Base-by-base conservation (phyloP, 768 basidiomycete species). In the Lactarius hengduanensis region DNA sequence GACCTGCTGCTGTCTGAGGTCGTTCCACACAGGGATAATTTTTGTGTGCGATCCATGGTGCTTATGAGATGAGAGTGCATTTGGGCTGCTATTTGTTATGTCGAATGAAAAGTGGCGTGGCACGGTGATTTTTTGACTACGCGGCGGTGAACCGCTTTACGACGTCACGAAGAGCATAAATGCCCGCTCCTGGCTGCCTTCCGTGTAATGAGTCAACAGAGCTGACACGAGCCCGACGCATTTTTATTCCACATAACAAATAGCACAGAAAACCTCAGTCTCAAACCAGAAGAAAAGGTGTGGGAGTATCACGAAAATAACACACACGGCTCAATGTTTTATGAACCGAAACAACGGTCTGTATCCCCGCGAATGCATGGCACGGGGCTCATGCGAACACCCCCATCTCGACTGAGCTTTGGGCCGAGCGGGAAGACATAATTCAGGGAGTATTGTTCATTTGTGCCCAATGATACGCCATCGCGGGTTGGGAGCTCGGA, bases 401-500 rank as follows among this genome's bases (percentile, higher is more conserved):
- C 47, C 26, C 32, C 60, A 38, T 53, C 36, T 38, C 55, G 7
- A n/a, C 38, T 38, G 38, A 26, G 59, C 41, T 38, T 57, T 32
- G 41, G 47, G 56, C 59, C 45, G 57, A 43, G 64, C 30, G 53
- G 57, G 41, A 38, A 53, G 43, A 47, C 28, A 59, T 32, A 55
- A 34, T 15, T 45, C 34, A 65, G 60, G 57, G 47, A 40, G 18
- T 26, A 54, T 57, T 13, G 16, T 78, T 63, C 63, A 78, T 90
- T 45, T 90, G 71, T 83, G 90, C 88, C 88, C 86, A 84, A 87
- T 80, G 76, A 91, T 91, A 91, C 89, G 86, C 89, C 88, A 77
- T 73, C 72, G 75, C 81, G 82, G 83, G 83, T 80, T 82, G 82
- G 78, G 77, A 72, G 72, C 81, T 89, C 80, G 74, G 67, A 79